Percentiles rank a stretch among this genome's conserved stretches.
Evolutionary conservation across 371 early-diverging fungal genomes (phyloP).

Genomic region (Circinella minor): DNA sequence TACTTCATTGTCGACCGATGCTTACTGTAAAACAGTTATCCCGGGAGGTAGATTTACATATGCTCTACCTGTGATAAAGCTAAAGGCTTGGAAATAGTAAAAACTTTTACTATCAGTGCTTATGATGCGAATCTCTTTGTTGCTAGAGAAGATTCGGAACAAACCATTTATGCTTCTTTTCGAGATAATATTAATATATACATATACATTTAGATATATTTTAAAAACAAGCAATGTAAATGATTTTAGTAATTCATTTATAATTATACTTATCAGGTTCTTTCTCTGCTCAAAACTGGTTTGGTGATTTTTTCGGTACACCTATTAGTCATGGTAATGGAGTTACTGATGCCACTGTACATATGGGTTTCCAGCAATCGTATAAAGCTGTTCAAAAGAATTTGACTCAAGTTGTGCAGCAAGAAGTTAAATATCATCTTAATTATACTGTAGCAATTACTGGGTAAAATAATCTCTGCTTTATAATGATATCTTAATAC

Average conservation of each 20-base stretch:
- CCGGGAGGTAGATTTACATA: slow-evolving; percentile 20
- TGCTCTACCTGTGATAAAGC: slow-evolving; percentile 20
- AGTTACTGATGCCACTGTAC: slow-evolving; percentile 22
- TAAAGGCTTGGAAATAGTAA: slow-evolving; percentile 12
- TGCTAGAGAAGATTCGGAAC: slow-evolving; percentile 20
- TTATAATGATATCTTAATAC: no score
- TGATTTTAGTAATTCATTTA: no score
- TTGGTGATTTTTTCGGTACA: no score
- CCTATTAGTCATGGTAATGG: slow-evolving; percentile 13
- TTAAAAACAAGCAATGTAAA: no score
- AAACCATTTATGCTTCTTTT: slow-evolving; percentile 29
- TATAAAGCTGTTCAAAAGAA: slow-evolving; percentile 17
- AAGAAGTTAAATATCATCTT: slow-evolving; percentile 17
- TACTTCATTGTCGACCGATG: slow-evolving; percentile 17
- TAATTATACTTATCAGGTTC: no score
- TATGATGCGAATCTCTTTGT: slow-evolving; percentile 24
- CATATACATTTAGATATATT: no score
- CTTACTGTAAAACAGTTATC: slow-evolving; percentile 22
- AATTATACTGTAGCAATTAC: slow-evolving; percentile 25
- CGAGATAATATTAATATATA: slow-evolving; percentile 28
- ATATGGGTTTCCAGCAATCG: slow-evolving; percentile 18
- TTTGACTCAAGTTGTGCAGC: not conserved
- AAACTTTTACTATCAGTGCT: slow-evolving; percentile 20
- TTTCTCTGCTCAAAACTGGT: not conserved
- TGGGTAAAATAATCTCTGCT: slow-evolving; percentile 7